A percentile compares a stretch with the other conserved stretches of the same genome.
These are phyloP conservation scores for Salvia splendens DNA, from an alignment of 257 asterid species.

Conservation along the genomic window DNA sequence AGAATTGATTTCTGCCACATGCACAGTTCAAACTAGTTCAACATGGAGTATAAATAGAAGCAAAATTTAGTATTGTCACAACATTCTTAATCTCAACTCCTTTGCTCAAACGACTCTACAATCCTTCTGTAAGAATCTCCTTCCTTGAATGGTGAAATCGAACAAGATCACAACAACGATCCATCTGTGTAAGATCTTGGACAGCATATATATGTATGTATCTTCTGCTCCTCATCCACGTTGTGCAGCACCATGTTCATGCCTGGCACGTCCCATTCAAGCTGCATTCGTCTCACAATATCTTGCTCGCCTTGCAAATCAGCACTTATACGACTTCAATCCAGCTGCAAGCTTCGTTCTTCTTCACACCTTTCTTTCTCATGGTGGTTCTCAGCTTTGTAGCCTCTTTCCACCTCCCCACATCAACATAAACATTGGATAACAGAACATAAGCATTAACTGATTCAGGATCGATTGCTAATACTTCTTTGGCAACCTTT, in stretches of 20 bases:
- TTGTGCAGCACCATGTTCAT: slow-evolving; percentile 53
- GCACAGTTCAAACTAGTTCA: slow-evolving; percentile 2
- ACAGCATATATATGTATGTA: slow-evolving; percentile 35
- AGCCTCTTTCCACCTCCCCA: slow-evolving; percentile 82
- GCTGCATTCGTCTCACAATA: slow-evolving; percentile 36
- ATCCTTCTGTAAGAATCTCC: too few relatives aligned
- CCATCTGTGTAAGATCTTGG: slow-evolving; percentile 54
- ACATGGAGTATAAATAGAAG: neutral
- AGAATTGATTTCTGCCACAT: neutral
- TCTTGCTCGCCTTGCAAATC: slow-evolving; percentile 45
- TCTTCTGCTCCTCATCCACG: slow-evolving; percentile 68
- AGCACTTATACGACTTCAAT: slow-evolving; percentile 54
- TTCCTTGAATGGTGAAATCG: slow-evolving; percentile 52
- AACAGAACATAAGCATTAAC: slow-evolving; percentile 58
- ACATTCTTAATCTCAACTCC: slow-evolving; percentile 1
- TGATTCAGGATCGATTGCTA: slow-evolving; percentile 55
- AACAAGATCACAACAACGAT: slow-evolving; percentile 55
- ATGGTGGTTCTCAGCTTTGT: slow-evolving; percentile 54
- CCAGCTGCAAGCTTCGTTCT: slow-evolving; percentile 81
- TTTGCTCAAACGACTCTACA: slow-evolving; percentile 20
- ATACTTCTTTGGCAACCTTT: slow-evolving; percentile 64
- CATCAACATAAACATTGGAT: slow-evolving; percentile 66
- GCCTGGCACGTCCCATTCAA: slow-evolving; percentile 59
- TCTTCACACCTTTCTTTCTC: slow-evolving; percentile 67
- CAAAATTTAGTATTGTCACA: neutral